Conservation (phyloP, 345 rosid genomes). For the Populus euphratica region DNA sequence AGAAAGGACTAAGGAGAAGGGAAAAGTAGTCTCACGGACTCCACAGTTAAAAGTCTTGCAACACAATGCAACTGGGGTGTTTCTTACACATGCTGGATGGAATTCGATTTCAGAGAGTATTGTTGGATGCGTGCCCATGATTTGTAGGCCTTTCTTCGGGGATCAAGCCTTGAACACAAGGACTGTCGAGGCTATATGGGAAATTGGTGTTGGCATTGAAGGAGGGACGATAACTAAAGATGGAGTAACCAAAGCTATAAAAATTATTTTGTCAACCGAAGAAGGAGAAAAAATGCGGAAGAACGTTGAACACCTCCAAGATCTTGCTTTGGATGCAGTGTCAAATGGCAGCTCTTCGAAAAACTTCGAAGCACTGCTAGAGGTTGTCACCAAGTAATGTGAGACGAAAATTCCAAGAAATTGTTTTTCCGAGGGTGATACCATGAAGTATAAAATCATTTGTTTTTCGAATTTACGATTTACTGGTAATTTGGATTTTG, state of each 20-base stretch:
- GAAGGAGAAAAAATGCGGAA: constrained; percentile 42
- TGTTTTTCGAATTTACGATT: too few relatives aligned
- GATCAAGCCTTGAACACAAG: constrained; percentile 61
- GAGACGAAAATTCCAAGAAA: neutral
- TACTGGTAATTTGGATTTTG: too few relatives aligned
- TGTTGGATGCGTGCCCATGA: constrained; percentile 69
- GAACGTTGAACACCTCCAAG: constrained; percentile 14
- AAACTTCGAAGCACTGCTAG: constrained; percentile 35
- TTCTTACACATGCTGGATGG: constrained; percentile 65
- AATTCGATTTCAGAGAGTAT: constrained; percentile 65
- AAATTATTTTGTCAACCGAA: constrained; percentile 22
- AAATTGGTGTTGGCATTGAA: constrained; percentile 47
- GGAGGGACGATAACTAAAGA: constrained; percentile 39
- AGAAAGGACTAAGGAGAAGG: constrained; percentile 34
- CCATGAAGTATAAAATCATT: too few relatives aligned
- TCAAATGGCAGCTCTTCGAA: constrained; percentile 35
- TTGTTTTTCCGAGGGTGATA: neutral
- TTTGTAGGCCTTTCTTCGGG: constrained; percentile 57
- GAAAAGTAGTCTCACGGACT: constrained; percentile 56
- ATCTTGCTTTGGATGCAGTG: constrained; percentile 36
- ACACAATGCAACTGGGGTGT: constrained; percentile 51
- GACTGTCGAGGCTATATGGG: constrained; percentile 48
- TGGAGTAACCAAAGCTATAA: constrained; percentile 27
- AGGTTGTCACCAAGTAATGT: constrained; percentile 17
- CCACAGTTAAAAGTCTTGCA: constrained; percentile 48